phyloP scores from a whole-genome alignment of 305 asterid species.

The Solanum hybrid region DNA sequence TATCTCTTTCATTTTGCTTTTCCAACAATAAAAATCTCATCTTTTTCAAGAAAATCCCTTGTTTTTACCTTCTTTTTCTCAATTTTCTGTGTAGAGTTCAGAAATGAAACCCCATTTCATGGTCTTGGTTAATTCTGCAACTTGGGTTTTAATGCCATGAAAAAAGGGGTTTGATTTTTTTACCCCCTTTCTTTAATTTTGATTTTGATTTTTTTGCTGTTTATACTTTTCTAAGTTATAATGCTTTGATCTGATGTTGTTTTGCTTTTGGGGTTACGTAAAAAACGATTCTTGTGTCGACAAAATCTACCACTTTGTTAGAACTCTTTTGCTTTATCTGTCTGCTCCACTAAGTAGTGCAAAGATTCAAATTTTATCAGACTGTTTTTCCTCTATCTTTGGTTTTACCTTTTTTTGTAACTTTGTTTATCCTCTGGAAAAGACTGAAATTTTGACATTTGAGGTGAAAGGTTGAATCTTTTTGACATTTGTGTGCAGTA shows the following conservation, averaged over 20 bases:
- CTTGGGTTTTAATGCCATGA: neutral
- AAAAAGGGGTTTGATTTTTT: neutral
- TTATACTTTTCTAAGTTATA: neutral
- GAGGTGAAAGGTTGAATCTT: neutral
- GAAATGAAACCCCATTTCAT: neutral
- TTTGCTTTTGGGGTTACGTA: neutral
- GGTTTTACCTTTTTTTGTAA: neutral
- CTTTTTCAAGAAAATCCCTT: neutral
- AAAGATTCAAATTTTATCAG: constrained; percentile 1
- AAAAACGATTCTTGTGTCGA: neutral
- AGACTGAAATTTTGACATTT: neutral
- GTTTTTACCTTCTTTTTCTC: neutral
- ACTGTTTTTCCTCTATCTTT: neutral
- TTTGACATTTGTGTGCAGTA: neutral
- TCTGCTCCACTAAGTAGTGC: neutral
- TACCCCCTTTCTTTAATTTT: neutral
- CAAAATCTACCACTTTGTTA: constrained; percentile 1
- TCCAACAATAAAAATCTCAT: neutral
- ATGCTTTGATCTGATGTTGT: neutral
- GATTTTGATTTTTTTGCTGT: no score
- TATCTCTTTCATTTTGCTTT: neutral
- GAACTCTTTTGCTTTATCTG: neutral
- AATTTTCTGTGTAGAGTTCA: neutral
- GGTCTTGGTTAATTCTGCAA: neutral
- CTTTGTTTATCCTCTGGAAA: neutral